Conservation (phyloP, 202 grass and related monocot genomes). For the Setaria italica region DNA sequence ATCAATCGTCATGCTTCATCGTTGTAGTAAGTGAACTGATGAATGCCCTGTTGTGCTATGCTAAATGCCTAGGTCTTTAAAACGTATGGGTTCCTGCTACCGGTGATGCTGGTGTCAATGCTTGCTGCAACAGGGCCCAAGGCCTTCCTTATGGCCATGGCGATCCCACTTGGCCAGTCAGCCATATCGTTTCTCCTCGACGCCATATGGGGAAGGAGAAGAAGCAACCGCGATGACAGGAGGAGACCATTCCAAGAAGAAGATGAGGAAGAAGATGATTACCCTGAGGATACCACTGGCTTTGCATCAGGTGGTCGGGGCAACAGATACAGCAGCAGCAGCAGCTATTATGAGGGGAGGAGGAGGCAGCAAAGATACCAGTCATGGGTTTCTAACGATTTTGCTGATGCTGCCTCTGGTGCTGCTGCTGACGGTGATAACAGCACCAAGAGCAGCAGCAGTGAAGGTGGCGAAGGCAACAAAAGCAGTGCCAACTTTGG, state of each 20-base stretch:
- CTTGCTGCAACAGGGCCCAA: slow-evolving; percentile 66
- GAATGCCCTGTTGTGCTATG: not conserved
- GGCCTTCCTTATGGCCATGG: slow-evolving; percentile 86
- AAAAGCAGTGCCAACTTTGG: slow-evolving; percentile 33
- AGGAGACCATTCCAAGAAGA: slow-evolving; percentile 11
- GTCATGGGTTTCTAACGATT: slow-evolving; percentile 42
- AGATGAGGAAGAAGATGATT: not conserved
- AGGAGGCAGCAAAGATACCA: slow-evolving; percentile 16
- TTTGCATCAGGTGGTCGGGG: slow-evolving; percentile 12
- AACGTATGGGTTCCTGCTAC: slow-evolving; percentile 71
- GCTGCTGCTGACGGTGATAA: not conserved
- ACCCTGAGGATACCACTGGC: slow-evolving; percentile 1
- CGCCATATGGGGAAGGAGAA: slow-evolving; percentile 17
- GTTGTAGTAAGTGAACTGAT: slow-evolving; percentile 6
- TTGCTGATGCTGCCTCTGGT: not conserved
- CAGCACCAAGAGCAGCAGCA: slow-evolving; percentile 2
- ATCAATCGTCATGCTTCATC: not conserved
- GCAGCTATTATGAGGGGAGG: not conserved
- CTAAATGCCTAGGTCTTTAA: slow-evolving; percentile 51
- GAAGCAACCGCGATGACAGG: not conserved
- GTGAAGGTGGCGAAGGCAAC: not conserved
- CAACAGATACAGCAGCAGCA: not conserved
- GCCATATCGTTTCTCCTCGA: slow-evolving; percentile 55
- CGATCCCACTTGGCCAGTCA: slow-evolving; percentile 79
- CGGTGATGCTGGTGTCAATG: slow-evolving; percentile 72